A percentile compares a stretch with the other conserved stretches of the same genome.
These are phyloP conservation scores for Phyllosticta ampelicida DNA, from an alignment of 2,329 filamentous ascomycete species.

Conservation along the genomic window DNA sequence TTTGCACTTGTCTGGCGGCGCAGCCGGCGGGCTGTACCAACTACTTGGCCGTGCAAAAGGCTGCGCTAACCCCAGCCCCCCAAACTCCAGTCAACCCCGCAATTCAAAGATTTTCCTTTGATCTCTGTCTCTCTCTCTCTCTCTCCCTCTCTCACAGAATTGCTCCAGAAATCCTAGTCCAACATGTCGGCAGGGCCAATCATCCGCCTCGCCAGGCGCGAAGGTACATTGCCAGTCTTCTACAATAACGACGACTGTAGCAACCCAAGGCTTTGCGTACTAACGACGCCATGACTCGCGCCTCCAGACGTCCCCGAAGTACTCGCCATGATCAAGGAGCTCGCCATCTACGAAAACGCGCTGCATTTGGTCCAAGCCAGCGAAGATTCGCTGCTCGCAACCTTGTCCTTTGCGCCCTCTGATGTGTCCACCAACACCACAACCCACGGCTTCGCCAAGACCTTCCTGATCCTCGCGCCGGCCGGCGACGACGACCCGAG, in stretches of 20 bases:
- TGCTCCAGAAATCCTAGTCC: no score
- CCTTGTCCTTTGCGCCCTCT: constrained; percentile 61
- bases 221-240: constrained; percentile 36
- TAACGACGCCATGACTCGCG: constrained; percentile 9
- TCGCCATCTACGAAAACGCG: constrained; percentile 81
- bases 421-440: not conserved
- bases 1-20: not conserved
- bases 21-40: not conserved
- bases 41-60: not conserved
- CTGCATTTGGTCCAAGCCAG: constrained; percentile 67
- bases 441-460: constrained; percentile 55
- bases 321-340: constrained; percentile 67
- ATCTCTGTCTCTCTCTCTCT: no score
- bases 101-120: not conserved
- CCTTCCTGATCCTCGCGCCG: constrained; percentile 48
- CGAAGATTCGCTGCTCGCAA: constrained; percentile 56
- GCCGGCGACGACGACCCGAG: constrained; percentile 25
- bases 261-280: not conserved
- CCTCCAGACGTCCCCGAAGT: constrained; percentile 67
- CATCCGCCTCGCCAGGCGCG: constrained; percentile 49
- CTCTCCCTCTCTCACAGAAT: no score
- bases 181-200: constrained; percentile 15
- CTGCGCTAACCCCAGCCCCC: not conserved
- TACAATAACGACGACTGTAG: not conserved
- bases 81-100: not conserved